phyloP scores from a whole-genome alignment of 2,329 filamentous ascomycete species.

The Ilyonectria robusta region DNA sequence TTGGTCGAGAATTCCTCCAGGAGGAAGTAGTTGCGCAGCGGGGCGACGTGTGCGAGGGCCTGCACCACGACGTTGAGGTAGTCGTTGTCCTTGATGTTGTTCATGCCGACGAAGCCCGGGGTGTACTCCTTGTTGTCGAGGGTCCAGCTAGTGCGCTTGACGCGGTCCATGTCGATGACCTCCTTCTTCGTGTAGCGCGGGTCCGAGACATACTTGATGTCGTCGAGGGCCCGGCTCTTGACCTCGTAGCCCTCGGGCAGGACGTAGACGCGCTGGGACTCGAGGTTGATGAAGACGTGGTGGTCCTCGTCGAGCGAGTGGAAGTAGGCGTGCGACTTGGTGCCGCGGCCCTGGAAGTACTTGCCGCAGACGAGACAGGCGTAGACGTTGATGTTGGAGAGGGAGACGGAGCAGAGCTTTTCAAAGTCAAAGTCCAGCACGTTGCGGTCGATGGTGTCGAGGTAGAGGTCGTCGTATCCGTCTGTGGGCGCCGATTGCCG shows the following conservation, averaged over 20 bases:
- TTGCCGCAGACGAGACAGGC: conserved; percentile 98
- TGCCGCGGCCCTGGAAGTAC: conserved; percentile 95
- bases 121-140: conserved; percentile 87
- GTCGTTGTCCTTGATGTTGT: conserved; percentile 99
- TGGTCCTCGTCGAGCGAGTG: conserved; percentile 95
- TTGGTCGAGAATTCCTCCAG: conserved; percentile 83
- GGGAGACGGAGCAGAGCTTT: conserved; percentile 94
- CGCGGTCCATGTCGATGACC: conserved; percentile 83
- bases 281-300: conserved; percentile 99
- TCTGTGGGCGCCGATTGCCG: conserved; percentile 82
- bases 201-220: conserved; percentile 98
- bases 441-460: conserved; percentile 95
- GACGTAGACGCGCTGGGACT: conserved; percentile 90
- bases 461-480: conserved; percentile 95
- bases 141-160: conserved; percentile 76
- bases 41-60: conserved; percentile 88
- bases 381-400: conserved; percentile 99
- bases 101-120: conserved; percentile 97
- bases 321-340: conserved; percentile 97
- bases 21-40: conserved; percentile 92
- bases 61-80: conserved; percentile 97
- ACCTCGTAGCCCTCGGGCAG: conserved; percentile 98
- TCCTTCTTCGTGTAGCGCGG: conserved; percentile 86
- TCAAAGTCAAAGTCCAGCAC: conserved; percentile 99
- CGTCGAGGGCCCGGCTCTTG: conserved; percentile 91